Conservation (phyloP, 1,139 yeast genomes). For the Lodderomyces elongisporus region DNA sequence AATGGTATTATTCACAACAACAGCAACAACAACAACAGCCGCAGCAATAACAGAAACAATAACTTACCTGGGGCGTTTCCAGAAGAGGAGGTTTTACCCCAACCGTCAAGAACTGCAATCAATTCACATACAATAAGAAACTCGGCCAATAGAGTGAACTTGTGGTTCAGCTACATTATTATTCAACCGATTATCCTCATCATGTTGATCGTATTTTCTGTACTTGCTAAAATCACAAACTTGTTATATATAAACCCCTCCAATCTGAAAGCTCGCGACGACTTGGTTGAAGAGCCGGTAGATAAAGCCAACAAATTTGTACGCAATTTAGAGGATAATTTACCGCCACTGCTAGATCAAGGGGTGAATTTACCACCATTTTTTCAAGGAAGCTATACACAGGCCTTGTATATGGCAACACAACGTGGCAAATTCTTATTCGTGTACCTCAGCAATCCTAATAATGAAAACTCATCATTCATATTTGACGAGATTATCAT, state of each 20-base stretch:
- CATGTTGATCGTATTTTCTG: conserved; percentile 20
- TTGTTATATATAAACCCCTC: conserved; percentile 17
- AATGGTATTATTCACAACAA: no score
- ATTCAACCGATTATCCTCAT: conserved; percentile 28
- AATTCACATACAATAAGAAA: conserved; percentile 1
- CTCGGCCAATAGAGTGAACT: not conserved
- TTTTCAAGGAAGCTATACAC: conserved; percentile 70
- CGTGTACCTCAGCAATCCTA: conserved; percentile 69
- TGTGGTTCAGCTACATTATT: conserved; percentile 19
- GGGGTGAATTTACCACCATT: conserved; percentile 37
- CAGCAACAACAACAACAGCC: no score
- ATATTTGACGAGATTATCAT: conserved; percentile 57
- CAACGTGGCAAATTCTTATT: conserved; percentile 64
- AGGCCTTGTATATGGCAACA: conserved; percentile 67
- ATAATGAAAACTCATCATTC: conserved; percentile 56
- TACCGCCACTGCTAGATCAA: conserved; percentile 17
- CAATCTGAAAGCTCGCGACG: conserved; percentile 1
- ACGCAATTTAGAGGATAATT: conserved; percentile 32
- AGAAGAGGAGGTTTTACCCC: conserved; percentile 1
- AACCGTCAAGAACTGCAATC: not conserved
- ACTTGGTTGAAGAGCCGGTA: conserved; percentile 23
- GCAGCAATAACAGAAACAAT: no score
- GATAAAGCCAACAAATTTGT: conserved; percentile 32
- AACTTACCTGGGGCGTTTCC: conserved; percentile 11
- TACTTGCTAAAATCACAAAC: conserved; percentile 22